These are phyloP conservation scores for Epicoccum nigrum DNA, from an alignment of 2,329 filamentous ascomycete genomes.

Conservation along the genomic window DNA sequence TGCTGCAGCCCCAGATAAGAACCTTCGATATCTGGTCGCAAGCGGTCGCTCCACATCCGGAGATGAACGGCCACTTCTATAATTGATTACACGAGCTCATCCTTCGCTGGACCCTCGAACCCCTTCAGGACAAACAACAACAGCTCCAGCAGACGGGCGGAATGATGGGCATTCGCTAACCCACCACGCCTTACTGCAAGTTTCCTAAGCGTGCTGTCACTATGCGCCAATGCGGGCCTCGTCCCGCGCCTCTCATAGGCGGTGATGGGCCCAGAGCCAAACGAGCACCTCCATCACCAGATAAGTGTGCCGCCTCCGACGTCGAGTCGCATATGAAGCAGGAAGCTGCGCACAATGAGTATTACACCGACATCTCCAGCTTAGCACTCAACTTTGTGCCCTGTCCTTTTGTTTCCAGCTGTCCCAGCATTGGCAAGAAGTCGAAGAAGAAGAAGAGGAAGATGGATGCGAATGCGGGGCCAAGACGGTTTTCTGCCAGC, in stretches of 20 bases:
- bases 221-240: constrained; percentile 7
- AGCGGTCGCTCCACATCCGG: constrained; percentile 12
- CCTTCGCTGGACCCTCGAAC: constrained; percentile 13
- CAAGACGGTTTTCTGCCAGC: constrained; percentile 39
- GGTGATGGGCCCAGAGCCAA: constrained; percentile 4
- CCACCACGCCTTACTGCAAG: constrained; percentile 8
- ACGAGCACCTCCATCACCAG: constrained; percentile 11
- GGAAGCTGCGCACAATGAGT: constrained; percentile 12
- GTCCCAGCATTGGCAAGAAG: constrained; percentile 21
- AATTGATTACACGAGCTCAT: no score
- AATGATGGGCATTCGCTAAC: constrained; percentile 14
- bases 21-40: neutral
- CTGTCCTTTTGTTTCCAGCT: constrained; percentile 23
- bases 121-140: constrained; percentile 10
- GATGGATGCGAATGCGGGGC: constrained; percentile 41
- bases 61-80: constrained; percentile 5
- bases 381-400: constrained; percentile 31
- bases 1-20: constrained; percentile 9
- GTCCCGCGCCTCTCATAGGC: constrained; percentile 3
- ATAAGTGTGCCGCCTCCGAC: constrained; percentile 11
- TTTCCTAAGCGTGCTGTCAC: constrained; percentile 9
- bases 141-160: constrained; percentile 7
- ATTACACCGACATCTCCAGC: constrained; percentile 29
- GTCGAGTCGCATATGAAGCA: constrained; percentile 12
- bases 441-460: constrained; percentile 23